Evolutionary conservation across 306 rosid genomes (phyloP).

Genomic region (Sicyos baderoa): DNA sequence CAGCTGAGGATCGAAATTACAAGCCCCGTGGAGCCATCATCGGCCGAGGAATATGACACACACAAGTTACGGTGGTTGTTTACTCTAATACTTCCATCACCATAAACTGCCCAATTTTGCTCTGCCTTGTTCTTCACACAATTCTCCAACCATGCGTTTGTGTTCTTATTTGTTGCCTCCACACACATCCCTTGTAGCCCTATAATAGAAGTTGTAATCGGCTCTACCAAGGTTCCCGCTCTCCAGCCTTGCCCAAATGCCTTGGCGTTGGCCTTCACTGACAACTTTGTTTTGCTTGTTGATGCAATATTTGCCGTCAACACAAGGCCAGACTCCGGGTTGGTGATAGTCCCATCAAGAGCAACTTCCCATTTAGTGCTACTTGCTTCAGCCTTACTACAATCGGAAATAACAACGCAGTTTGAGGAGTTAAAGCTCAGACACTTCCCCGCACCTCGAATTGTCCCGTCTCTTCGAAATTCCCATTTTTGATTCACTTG

Average conservation of each 20-base stretch:
- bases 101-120: constrained; percentile 7
- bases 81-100: constrained; percentile 9
- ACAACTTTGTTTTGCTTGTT: background rate
- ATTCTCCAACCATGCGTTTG: background rate
- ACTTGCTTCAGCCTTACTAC: background rate
- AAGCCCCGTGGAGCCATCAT: no score
- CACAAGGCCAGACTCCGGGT: background rate
- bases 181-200: background rate
- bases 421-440: background rate
- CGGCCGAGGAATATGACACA: background rate
- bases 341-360: background rate
- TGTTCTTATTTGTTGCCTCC: background rate
- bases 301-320: background rate
- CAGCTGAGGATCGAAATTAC: no score
- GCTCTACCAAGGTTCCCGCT: background rate
- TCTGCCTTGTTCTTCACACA: background rate
- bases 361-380: background rate
- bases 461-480: background rate
- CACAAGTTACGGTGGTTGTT: background rate
- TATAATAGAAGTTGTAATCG: background rate
- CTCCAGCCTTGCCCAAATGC: background rate
- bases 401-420: background rate
- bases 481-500: background rate
- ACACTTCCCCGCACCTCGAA: background rate
- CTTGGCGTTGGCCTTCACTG: background rate